Base-by-base conservation (phyloP, 2,329 filamentous ascomycete genomes). In the Neonectria faginata region DNA sequence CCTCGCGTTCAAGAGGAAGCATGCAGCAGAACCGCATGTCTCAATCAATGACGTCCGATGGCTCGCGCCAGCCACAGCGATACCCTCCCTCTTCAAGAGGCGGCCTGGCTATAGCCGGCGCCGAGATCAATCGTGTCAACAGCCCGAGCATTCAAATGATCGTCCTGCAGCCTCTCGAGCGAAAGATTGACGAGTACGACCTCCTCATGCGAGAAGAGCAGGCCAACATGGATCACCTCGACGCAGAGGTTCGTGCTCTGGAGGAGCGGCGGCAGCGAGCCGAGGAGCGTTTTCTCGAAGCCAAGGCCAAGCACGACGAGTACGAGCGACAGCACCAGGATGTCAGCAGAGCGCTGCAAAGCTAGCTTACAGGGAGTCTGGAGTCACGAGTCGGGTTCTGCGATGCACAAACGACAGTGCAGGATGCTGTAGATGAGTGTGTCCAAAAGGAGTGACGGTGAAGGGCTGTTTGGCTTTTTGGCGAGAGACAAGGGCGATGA, bases 121-220 rank as follows among this genome's bases (percentile, higher is more conserved):
- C 59, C 18, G 57, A 69, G 41, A 80, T 83, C 73, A 76, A 76
- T 66, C 81, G 81, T 16, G 75, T 83, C 61, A 79, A 82, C 66
- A 82, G 79, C 63, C 81, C 81, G n/a, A 81, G 77, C 71, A 78
- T 83, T 53, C 70, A 77, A 54, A 77, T 80, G 65, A 81, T 75
- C 67, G 81, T 83, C 60, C 79, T 83, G 36, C 79, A 81, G 64
- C 81, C 81, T 5, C 80, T 83, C 0, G 79, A 82, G 63, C 76
- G 77, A 55, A 83, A 83, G 74, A 79, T 83, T 41, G 73, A 74
- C 53, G 80, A 83, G 76, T 83, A 83, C 73, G 73, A 78, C 14
- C 72, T 67, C 47, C 72, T 81, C 50, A 83, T 83, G 81, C 69
- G 73, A 27, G 77, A 79, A 27, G 80, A 80, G 47, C 78, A 82